Base-by-base conservation (phyloP, 1,284 basidiomycete genomes). In the Coniferiporia weirii region DNA sequence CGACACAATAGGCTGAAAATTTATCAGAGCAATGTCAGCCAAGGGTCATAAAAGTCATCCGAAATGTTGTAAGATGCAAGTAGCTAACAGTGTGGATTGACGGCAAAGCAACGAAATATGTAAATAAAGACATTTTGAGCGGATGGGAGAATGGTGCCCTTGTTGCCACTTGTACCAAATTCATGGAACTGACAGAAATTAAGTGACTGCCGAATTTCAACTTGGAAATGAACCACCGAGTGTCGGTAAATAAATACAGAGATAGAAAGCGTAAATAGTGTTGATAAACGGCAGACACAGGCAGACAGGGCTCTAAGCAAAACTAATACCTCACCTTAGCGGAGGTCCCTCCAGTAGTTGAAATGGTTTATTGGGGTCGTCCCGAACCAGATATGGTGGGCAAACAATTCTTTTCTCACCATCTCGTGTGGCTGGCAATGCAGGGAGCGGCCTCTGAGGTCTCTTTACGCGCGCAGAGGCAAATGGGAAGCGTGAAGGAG, bases 281-380 rank as follows among this genome's bases (percentile, higher is more conserved):
- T 1, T n/a, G 15, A 55, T 27, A 47, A 44, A 32, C 15, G 44
- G 19, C 22, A 2, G 43, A 20, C n/a, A 45, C 13, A 15, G 4
- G 22, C 19, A 15, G 47, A 22, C 22, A 27, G 17, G 2, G n/a
- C n/a, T 13, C 13, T 9, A 19, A 20, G 32, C 35, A 32, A 22
- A 38, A 13, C 44, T 45, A 20, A 45, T 44, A 12, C 15, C 57
- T 52, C 47, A 58, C 60, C 51, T 54, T 40, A 61, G 40, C 15
- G 60, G 60, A 40, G 54, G 52, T 12, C 51, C 22, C 13, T 61
- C 56, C 34, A 61, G 40, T n/a, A 61, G 48, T 32, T 58, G 56
- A 45, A 58, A 61, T 9, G 60, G 60, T 32, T 57, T 45, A 27
- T 51, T 44, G 56, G 44, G 17, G 32, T 61, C 47, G 35, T 57